These are phyloP conservation scores for Mikania micrantha DNA, from an alignment of 129 eudicot genomes.

Conservation along the genomic window DNA sequence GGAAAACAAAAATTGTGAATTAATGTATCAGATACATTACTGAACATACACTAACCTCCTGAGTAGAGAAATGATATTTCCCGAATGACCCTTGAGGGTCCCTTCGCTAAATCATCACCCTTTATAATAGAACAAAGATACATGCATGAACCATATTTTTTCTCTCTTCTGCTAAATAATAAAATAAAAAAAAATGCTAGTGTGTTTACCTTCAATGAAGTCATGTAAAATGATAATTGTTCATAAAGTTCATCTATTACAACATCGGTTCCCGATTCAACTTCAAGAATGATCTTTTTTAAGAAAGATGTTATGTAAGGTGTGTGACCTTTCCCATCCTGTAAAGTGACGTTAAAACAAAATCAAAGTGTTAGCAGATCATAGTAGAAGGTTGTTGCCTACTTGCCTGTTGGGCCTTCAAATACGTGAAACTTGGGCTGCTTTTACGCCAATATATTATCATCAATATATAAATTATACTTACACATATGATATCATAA, in stretches of 20 bases:
- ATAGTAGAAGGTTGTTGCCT: not conserved
- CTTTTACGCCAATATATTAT: not conserved
- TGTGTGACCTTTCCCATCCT: slow-evolving; percentile 51
- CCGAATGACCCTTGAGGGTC: slow-evolving; percentile 45
- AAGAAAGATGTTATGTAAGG: slow-evolving; percentile 60
- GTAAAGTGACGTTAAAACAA: slow-evolving; percentile 21
- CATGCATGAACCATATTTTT: not conserved
- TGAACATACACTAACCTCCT: slow-evolving; percentile 38
- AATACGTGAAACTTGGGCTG: not conserved
- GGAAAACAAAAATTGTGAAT: not conserved
- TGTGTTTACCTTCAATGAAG: slow-evolving; percentile 52
- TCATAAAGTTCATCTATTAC: slow-evolving; percentile 80
- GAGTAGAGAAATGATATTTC: slow-evolving; percentile 62
- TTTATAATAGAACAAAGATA: slow-evolving; percentile 22
- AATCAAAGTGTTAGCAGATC: not conserved
- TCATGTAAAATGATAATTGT: slow-evolving; percentile 47
- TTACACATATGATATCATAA: not conserved
- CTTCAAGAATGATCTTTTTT: slow-evolving; percentile 69
- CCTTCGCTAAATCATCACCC: slow-evolving; percentile 48
- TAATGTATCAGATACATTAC: not conserved
- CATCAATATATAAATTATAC: not conserved
- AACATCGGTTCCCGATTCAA: slow-evolving; percentile 52
- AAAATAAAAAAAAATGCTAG: not conserved
- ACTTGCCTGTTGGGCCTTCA: not conserved
- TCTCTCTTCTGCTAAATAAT: slow-evolving; percentile 2